phyloP scores from a whole-genome alignment of 192 early-diverging fungal species.

The Allomyces arbusculus region DNA sequence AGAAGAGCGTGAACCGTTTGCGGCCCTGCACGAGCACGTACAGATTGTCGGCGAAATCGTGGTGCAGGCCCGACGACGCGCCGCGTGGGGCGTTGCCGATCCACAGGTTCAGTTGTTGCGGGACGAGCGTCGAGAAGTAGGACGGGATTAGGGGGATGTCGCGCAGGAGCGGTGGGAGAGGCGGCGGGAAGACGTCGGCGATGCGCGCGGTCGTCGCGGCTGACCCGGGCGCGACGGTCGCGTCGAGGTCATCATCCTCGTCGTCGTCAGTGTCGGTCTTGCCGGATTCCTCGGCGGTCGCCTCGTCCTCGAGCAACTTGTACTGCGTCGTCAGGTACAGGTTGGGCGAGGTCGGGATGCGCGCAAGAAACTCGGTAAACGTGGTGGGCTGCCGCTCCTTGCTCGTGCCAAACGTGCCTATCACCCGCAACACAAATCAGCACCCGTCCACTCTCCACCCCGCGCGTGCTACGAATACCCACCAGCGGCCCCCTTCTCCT shows the following conservation, averaged over 20 bases:
- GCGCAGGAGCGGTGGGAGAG: slow-evolving; percentile 8
- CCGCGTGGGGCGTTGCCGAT: slow-evolving; percentile 10
- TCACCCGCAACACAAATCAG: neutral
- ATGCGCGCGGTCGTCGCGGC: neutral
- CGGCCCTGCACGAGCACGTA: slow-evolving; percentile 15
- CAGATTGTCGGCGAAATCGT: slow-evolving; percentile 27
- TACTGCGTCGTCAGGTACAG: slow-evolving; percentile 27
- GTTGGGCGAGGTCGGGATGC: neutral
- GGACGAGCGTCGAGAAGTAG: slow-evolving; percentile 11
- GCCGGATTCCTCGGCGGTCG: neutral
- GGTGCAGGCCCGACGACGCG: slow-evolving; percentile 20
- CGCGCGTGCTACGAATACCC: too few relatives aligned
- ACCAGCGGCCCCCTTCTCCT: slow-evolving; percentile 6
- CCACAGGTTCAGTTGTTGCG: slow-evolving; percentile 26
- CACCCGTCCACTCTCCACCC: neutral
- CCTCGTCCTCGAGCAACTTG: slow-evolving; percentile 2
- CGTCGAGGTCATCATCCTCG: too few relatives aligned
- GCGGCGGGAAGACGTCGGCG: slow-evolving; percentile 3
- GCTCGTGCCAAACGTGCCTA: slow-evolving; percentile 12
- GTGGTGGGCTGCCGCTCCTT: slow-evolving; percentile 6
- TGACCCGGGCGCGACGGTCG: too few relatives aligned
- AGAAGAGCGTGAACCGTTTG: slow-evolving; percentile 20
- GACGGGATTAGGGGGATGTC: slow-evolving; percentile 7
- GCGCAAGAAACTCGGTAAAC: slow-evolving; percentile 14
- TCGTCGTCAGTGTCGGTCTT: neutral